These are phyloP conservation scores for Pseudocercospora fijiensis DNA, from an alignment of 2,329 filamentous ascomycete species.

Conservation along the genomic window DNA sequence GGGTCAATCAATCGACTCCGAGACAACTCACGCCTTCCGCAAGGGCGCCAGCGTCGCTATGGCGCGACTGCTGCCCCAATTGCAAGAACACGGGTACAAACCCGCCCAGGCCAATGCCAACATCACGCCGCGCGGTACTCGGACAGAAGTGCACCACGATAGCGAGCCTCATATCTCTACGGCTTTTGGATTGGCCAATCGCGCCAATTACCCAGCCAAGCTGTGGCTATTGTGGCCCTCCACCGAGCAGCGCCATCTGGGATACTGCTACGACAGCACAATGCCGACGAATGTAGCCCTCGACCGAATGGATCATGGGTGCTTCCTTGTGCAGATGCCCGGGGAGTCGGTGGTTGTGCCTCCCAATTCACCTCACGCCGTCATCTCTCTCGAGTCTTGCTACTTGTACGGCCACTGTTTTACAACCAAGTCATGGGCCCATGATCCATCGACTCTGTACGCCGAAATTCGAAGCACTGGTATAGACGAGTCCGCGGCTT, in stretches of 20 bases:
- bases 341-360: constrained; percentile 3
- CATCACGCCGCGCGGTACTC: constrained; percentile 10
- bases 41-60: neutral
- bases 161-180: constrained; percentile 6
- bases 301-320: constrained; percentile 1
- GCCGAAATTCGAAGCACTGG: too few species aligned
- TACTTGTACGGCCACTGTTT: constrained; percentile 4
- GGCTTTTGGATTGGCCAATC: constrained; percentile 5
- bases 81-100: neutral
- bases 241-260: constrained; percentile 13
- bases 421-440: neutral
- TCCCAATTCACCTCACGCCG: constrained; percentile 6
- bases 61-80: neutral
- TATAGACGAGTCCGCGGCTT: neutral
- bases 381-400: constrained; percentile 4
- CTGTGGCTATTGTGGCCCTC: constrained; percentile 19
- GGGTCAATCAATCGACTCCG: neutral
- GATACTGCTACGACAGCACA: constrained; percentile 4
- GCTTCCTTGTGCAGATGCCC: constrained; percentile 7
- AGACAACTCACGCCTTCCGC: neutral
- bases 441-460: constrained; percentile 3
- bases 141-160: constrained; percentile 11
- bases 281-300: constrained; percentile 11
- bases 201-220: constrained; percentile 3
- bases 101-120: constrained; percentile 3